These are phyloP conservation scores for Paraphaeosphaeria minitans DNA, from an alignment of 2,329 filamentous ascomycete species.

Conservation along the genomic window DNA sequence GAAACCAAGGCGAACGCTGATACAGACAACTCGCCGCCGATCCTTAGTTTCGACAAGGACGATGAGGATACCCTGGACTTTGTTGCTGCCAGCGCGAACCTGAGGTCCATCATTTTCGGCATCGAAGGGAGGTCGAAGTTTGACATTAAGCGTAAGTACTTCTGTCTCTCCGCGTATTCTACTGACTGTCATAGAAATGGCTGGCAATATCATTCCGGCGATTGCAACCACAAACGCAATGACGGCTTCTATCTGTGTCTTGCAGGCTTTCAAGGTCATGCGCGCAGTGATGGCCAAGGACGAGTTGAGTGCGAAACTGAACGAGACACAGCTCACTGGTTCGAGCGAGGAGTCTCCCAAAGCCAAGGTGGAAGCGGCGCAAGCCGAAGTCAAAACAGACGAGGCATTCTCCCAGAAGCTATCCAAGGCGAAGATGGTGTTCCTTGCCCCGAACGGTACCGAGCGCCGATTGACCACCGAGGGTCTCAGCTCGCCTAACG, in stretches of 20 bases:
- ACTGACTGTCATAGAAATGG: constrained; percentile 71
- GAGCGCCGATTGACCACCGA: constrained; percentile 65
- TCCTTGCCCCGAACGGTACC: constrained; percentile 69
- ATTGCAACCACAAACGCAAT: constrained; percentile 99
- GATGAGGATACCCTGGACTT: constrained; percentile 95
- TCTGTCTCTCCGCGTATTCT: neutral
- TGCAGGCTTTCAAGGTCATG: constrained; percentile 91
- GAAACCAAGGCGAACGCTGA: constrained; percentile 63
- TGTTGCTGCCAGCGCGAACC: constrained; percentile 86
- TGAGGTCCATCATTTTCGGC: constrained; percentile 85
- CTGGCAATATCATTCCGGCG: constrained; percentile 97
- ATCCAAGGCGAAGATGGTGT: constrained; percentile 78
- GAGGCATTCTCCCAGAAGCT: constrained; percentile 54
- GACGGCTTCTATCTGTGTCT: constrained; percentile 86
- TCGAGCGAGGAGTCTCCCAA: constrained; percentile 55
- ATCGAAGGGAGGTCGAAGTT: constrained; percentile 91
- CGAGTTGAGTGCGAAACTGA: constrained; percentile 60
- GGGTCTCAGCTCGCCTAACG: constrained; percentile 68
- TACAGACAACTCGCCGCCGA: constrained; percentile 56
- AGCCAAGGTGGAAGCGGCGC: neutral
- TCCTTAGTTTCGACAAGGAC: constrained; percentile 93
- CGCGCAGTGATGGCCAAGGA: constrained; percentile 68
- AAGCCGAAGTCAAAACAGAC: neutral
- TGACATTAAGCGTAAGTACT: constrained; percentile 75
- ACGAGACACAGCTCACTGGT: constrained; percentile 48